These are phyloP conservation scores for Hanseniaspora valbyensis DNA, from an alignment of 805 yeast species.

Conservation along the genomic window DNA sequence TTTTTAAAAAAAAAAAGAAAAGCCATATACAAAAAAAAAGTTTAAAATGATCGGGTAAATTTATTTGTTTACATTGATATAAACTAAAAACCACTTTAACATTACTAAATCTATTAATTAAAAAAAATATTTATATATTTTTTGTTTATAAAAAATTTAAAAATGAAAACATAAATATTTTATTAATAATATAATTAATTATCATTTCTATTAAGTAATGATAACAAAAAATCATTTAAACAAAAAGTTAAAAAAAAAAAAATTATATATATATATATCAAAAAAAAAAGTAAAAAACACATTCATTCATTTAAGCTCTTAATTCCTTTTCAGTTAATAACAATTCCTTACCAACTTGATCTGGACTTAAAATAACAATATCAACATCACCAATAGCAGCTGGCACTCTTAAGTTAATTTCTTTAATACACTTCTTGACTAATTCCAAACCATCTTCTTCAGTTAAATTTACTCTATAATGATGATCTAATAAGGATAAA, in stretches of 20 bases:
- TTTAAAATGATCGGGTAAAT: too few species aligned
- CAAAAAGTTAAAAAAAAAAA: background rate
- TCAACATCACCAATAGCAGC: conserved; percentile 14
- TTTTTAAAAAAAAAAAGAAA: too few species aligned
- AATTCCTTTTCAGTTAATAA: conserved; percentile 8
- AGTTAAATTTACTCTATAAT: conserved; percentile 66
- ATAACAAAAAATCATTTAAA: background rate
- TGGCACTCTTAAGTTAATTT: conserved; percentile 76
- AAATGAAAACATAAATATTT: too few species aligned
- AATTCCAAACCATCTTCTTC: conserved; percentile 69
- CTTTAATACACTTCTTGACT: conserved; percentile 61
- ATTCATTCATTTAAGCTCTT: background rate
- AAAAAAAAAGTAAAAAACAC: background rate
- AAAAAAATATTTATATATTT: too few species aligned
- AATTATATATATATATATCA: too few species aligned
- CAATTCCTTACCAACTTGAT: conserved; percentile 29
- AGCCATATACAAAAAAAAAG: too few species aligned
- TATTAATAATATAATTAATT: too few species aligned
- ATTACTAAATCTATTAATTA: too few species aligned
- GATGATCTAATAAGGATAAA: conserved; percentile 79
- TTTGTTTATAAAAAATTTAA: too few species aligned
- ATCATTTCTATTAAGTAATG: too few species aligned
- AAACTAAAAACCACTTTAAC: too few species aligned
- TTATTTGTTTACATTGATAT: too few species aligned
- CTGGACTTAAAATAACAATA: conserved; percentile 22